Base-by-base conservation (phyloP, 2,329 filamentous ascomycete genomes). In the Monilinia aucupariae region DNA sequence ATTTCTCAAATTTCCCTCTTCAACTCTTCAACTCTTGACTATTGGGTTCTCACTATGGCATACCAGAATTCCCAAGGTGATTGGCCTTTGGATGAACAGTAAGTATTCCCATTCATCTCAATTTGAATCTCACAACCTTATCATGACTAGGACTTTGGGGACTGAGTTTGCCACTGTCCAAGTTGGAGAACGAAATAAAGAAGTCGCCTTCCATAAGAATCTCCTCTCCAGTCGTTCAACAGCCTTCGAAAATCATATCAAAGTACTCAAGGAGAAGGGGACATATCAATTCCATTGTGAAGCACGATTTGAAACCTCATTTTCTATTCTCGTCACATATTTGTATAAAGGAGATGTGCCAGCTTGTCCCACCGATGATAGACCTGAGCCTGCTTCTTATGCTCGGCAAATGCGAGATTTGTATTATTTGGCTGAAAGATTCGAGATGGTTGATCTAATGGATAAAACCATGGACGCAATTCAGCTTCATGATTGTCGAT, bases 381-480 rank as follows among this genome's bases (percentile, higher is more conserved):
- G 60, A 15, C 51, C 60, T 2, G 51, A 22, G 8, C 39, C 50
- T 27, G 58, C 43, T 25, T 39, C 17, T 15, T 59, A 59, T 22
- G 27, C 34, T 49, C 27, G 55, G 22, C 53, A 59, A 34, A 59
- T 63, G 55, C n/a, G 53, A 22, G 47, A 59, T 37, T 22, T 59
- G 15, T 63, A 63, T 20, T 59, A 59, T 32, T 32, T 63, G 32
- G 61, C 61, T 1, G 61, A 63, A 52, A 20, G 61, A 34, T 63
- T 63, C 22, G 61, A 59, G 13, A 52, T 63, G 10, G n/a, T 32
- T 20, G 61, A 63, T 39, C 37, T 63, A 8, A 63, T 63, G 61
- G 55, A 63, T 37, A 63, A 59, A 51, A 59, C 61, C 1, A 59
- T 63, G 45, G 61, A 63, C 47, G 61, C 39, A 9, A 59, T 63